Evolutionary conservation across 768 basidiomycete species (phyloP).

Genomic region (Russula sp.): DNA sequence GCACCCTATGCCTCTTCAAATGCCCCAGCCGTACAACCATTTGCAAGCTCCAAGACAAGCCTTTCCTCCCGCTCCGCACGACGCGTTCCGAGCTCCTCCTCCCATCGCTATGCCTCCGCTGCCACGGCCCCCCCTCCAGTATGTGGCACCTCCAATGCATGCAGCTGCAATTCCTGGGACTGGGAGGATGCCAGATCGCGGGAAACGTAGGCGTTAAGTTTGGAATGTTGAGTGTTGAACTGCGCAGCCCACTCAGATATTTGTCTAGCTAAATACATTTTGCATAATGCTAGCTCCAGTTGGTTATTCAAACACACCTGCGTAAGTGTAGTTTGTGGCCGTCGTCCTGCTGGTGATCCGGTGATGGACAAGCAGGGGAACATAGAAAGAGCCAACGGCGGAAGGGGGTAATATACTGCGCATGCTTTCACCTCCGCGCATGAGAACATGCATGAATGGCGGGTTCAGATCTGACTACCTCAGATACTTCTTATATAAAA

Average conservation of each 20-base stretch:
- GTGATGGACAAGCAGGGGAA: neutral
- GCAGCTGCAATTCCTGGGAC: neutral
- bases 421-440: no score
- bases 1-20: conserved; percentile 5
- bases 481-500: no score
- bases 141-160: conserved; percentile 2
- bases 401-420: neutral
- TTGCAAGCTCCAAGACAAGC: neutral
- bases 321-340: neutral
- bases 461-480: no score
- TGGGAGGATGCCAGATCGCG: conserved; percentile 12
- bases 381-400: no score
- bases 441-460: no score
- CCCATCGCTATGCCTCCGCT: neutral
- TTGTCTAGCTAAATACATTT: neutral
- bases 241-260: neutral
- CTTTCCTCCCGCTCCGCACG: neutral
- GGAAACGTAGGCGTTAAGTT: conserved; percentile 6
- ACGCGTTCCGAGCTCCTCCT: neutral
- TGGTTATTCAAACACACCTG: neutral
- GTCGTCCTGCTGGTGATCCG: neutral
- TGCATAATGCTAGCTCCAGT: neutral
- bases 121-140: conserved; percentile 7
- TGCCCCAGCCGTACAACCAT: neutral
- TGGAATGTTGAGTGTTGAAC: neutral